Evolutionary conservation across 768 basidiomycete species (phyloP).

Genomic region (Ramaria sp.): DNA sequence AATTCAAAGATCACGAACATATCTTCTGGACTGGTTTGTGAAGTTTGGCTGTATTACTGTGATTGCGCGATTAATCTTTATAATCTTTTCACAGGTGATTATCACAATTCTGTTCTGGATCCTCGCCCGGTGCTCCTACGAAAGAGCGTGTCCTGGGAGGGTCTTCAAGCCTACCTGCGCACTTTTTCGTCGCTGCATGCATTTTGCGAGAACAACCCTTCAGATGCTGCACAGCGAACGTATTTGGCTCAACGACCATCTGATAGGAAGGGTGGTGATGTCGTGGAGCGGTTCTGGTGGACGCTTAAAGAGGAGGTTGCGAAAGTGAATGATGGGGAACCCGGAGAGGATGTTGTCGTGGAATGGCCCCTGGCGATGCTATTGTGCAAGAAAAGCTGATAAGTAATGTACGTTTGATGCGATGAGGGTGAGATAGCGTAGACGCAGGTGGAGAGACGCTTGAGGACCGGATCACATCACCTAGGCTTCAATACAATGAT

Average conservation of each 20-base stretch:
- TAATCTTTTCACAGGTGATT: slow-evolving; percentile 22
- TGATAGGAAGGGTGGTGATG: slow-evolving; percentile 38
- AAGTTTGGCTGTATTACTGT: background rate
- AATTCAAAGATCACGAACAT: slow-evolving; percentile 35
- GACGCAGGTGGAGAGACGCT: no score
- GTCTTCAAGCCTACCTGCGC: slow-evolving; percentile 55
- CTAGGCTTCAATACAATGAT: no score
- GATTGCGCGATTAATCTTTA: background rate
- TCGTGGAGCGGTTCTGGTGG: slow-evolving; percentile 56
- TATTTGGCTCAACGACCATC: slow-evolving; percentile 10
- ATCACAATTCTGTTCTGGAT: slow-evolving; percentile 29
- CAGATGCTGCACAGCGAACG: slow-evolving; percentile 31
- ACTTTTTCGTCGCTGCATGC: slow-evolving; percentile 64
- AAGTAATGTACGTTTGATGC: no score
- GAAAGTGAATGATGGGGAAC: slow-evolving; percentile 16
- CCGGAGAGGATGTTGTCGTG: slow-evolving; percentile 25
- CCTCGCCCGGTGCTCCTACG: slow-evolving; percentile 42
- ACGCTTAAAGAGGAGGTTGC: slow-evolving; percentile 31
- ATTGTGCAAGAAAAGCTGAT: background rate
- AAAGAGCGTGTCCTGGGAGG: slow-evolving; percentile 52
- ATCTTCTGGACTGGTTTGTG: slow-evolving; percentile 48
- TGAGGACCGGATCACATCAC: no score
- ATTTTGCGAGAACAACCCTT: slow-evolving; percentile 52
- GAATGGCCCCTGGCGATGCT: slow-evolving; percentile 30
- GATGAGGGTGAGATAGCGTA: no score